Percentiles rank a stretch among this genome's conserved stretches.
Evolutionary conservation across 2,329 filamentous ascomycete species (phyloP).

Genomic region (Cladophialophora chaetospira): DNA sequence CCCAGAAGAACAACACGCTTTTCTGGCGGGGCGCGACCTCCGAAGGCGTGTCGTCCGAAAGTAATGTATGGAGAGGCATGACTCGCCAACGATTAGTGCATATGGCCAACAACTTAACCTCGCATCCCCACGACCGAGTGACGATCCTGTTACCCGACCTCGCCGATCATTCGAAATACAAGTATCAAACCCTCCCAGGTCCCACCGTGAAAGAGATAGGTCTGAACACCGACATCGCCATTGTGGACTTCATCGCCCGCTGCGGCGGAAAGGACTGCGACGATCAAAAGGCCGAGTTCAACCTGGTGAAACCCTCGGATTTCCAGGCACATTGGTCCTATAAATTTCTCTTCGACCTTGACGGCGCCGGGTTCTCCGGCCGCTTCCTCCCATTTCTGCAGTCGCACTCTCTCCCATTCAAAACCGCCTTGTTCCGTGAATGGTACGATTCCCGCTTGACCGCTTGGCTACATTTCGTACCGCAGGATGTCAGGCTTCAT

Average conservation of each 20-base stretch:
- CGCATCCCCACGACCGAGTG: conserved; percentile 40
- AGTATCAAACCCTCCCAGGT: conserved; percentile 58
- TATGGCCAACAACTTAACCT: conserved; percentile 62
- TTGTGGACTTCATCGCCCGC: conserved; percentile 62
- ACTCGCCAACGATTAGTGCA: conserved; percentile 72
- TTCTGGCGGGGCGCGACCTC: conserved; percentile 75
- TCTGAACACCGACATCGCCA: conserved; percentile 61
- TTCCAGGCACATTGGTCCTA: conserved; percentile 64
- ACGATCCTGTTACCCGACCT: conserved; percentile 58
- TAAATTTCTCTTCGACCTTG: conserved; percentile 71
- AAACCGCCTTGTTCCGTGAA: conserved; percentile 70
- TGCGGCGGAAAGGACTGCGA: conserved; percentile 57
- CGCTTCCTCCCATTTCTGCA: conserved; percentile 66
- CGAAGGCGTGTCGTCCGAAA: conserved; percentile 51
- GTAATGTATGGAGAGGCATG: conserved; percentile 66
- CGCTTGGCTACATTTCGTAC: conserved; percentile 80
- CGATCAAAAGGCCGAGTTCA: conserved; percentile 57
- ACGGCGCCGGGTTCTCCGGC: conserved; percentile 68
- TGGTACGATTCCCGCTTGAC: conserved; percentile 76
- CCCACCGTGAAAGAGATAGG: conserved; percentile 46
- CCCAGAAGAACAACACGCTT: conserved; percentile 63
- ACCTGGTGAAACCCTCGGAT: conserved; percentile 47
- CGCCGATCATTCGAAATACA: conserved; percentile 47
- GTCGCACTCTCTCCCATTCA: conserved; percentile 68
- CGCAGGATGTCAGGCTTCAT: conserved; percentile 72